Base-by-base conservation (phyloP, 768 basidiomycete genomes). In the Lactarius deliciosus region DNA sequence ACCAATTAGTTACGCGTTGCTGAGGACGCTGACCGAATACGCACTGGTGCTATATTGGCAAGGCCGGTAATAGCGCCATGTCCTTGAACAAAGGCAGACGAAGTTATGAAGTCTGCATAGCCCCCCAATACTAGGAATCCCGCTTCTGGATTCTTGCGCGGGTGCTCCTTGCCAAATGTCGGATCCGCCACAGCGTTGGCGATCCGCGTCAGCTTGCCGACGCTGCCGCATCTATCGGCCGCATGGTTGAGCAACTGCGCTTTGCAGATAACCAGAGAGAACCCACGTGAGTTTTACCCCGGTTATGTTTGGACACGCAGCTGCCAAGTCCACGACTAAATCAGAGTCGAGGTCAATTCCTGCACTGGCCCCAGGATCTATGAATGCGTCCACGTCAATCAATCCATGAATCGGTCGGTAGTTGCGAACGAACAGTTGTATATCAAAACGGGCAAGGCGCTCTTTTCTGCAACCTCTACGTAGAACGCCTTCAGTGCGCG, bases 301-400 rank as follows among this genome's bases (percentile, higher is more conserved):
- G 70, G 81, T 86, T 45, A 91, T 80, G 75, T 96, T 96, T 61
- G 90, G 83, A 70, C 86, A 89, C 69, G 88, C 86, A 34, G 74
- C 75, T 16, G 93, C 94, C 56, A 97, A 82, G 70, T 93, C 89
- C 7, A 83, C 83, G 73, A 98, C 90, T 41, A 93, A 76, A 75
- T 95, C 92, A 16, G 94, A 95, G 77, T 94, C 92, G 70, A 97
- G 77, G 77, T 98, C 93, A 70, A 98, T 91, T 13, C 95, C 94
- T 4, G 90, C 92, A 64, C 89, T 85, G 4, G 92, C 94, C 34
- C 87, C 91, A 71, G 94, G 95, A 79, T 87, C 93, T 94, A 71
- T 59, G 69, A 57, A 72, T 8, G 40, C n/a, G n/a, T 15, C n/a
- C 25, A n/a, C 2, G 16, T 38, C 20, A 30, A 32, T 43, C 61